A percentile compares a stretch with the other conserved stretches of the same genome.
phyloP scores from a whole-genome alignment of 169 alveolate species.

The Cryptosporidium ryanae region DNA sequence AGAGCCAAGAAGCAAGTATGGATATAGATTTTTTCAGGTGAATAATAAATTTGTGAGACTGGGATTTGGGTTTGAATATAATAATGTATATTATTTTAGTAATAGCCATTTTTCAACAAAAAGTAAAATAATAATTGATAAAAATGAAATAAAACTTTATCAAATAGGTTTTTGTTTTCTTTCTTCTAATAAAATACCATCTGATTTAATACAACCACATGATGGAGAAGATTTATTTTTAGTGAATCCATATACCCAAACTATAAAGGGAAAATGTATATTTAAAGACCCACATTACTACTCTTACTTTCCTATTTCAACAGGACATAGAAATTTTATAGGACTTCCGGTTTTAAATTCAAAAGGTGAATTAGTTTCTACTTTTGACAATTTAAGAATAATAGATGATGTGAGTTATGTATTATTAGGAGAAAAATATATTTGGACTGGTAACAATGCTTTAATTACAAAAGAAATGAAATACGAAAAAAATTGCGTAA shows the following conservation, averaged over 20 bases:
- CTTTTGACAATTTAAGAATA: constrained; percentile 34
- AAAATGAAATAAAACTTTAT: constrained; percentile 16
- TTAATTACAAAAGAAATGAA: neutral
- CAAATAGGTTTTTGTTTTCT: constrained; percentile 37
- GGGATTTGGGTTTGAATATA: constrained; percentile 70
- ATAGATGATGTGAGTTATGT: constrained; percentile 2
- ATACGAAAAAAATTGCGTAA: neutral
- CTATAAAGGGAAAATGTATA: constrained; percentile 50
- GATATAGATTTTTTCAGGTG: constrained; percentile 25
- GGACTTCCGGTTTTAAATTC: constrained; percentile 53
- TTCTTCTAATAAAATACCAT: constrained; percentile 14
- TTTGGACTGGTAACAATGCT: constrained; percentile 1
- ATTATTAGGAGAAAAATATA: constrained; percentile 16
- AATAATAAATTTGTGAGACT: constrained; percentile 24
- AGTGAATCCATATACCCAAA: constrained; percentile 53
- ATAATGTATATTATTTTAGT: constrained; percentile 58
- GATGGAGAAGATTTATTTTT: constrained; percentile 44
- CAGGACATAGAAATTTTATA: constrained; percentile 36
- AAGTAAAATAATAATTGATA: constrained; percentile 20
- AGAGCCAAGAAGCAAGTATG: constrained; percentile 44
- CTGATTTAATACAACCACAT: constrained; percentile 8
- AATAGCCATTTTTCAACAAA: constrained; percentile 24
- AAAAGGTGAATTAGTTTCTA: constrained; percentile 44
- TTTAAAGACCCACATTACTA: constrained; percentile 34
- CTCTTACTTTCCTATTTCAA: constrained; percentile 42